Base-by-base conservation (phyloP, 2,329 filamentous ascomycete genomes). In the Metarhizium album region DNA sequence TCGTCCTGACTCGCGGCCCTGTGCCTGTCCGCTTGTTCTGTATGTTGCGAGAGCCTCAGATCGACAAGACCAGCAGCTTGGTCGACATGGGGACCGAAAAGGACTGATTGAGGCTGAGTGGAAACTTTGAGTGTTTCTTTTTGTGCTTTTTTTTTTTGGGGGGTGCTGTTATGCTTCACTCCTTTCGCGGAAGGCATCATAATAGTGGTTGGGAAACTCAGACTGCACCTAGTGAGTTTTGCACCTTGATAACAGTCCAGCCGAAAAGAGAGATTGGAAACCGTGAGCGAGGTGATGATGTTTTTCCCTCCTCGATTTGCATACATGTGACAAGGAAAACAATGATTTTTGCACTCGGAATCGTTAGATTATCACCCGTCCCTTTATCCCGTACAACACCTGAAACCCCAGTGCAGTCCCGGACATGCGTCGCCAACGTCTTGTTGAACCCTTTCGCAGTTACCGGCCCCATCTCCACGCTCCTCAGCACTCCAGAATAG, bases 1-100 rank as follows among this genome's bases (percentile, higher is more conserved):
- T 91, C 57, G 74, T 76, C 62, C 70, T 90, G 59, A 70, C 75
- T 60, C 71, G 82, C 47, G 79, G 74, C 9, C 64, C 67, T 27
- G 71, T 75, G 53, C 78, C 83, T 27, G 76, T 90, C 47, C 73
- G 73, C 52, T 70, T 91, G 65, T 84, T 86, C 62, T 85, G 90
- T 68, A 94, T 94, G 87, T 83, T 91, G 48, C 76, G 87, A 53
- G 84, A 90, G 72, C 85, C 86, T 48, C 70, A 69, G 59, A 57
- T 57, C 46, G 57, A 58, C 50, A 61, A 63, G 50, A 55, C 52
- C 20, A 48, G 46, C 43, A 51, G 45, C 31, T 52, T 38, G 16
- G 35, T 47, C 18, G 29, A 43, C 20, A 18, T 35, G 35, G 24
- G 33, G 6, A 18, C 11, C 13, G 50, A 49, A 22, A 52, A 52